Conservation (phyloP, 2,329 filamentous ascomycete genomes). For the Trichoderma koningiopsis region DNA sequence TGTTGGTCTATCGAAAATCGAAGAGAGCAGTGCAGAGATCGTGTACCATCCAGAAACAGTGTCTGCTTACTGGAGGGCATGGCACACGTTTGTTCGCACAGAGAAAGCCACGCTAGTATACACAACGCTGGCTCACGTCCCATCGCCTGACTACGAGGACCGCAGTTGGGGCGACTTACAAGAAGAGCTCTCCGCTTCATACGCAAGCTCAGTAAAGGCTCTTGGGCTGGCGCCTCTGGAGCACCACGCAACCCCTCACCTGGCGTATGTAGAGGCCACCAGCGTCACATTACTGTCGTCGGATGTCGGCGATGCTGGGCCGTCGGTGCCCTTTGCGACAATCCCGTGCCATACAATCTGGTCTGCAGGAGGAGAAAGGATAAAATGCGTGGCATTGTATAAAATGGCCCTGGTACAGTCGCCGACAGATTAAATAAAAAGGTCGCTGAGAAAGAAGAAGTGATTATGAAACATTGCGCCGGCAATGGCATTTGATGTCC, state of each 20-base stretch:
- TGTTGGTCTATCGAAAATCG: constrained; percentile 53
- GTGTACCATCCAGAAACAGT: constrained; percentile 28
- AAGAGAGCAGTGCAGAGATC: constrained; percentile 35
- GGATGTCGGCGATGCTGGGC: neutral
- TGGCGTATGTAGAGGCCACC: constrained; percentile 39
- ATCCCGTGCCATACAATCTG: constrained; percentile 45
- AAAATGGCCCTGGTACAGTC: constrained; percentile 26
- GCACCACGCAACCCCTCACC: constrained; percentile 32
- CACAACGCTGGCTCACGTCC: constrained; percentile 34
- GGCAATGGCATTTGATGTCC: constrained; percentile 8
- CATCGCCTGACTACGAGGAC: neutral
- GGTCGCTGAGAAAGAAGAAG: neutral
- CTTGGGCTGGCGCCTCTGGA: constrained; percentile 28
- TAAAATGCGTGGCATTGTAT: constrained; percentile 41
- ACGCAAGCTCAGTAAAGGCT: constrained; percentile 32
- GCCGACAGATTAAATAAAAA: neutral
- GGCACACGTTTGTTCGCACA: constrained; percentile 35
- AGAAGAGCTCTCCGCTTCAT: constrained; percentile 29
- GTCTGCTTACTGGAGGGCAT: constrained; percentile 34
- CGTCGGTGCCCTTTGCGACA: constrained; percentile 29
- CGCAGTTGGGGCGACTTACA: constrained; percentile 25
- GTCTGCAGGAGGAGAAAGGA: constrained; percentile 37
- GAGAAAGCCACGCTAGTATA: constrained; percentile 35
- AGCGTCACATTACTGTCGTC: constrained; percentile 30
- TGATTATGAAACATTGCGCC: neutral